A percentile compares a stretch with the other conserved stretches of the same genome.
These are phyloP conservation scores for Globisporangium spiculum DNA, from an alignment of 352 stramenopile species.

Conservation along the genomic window DNA sequence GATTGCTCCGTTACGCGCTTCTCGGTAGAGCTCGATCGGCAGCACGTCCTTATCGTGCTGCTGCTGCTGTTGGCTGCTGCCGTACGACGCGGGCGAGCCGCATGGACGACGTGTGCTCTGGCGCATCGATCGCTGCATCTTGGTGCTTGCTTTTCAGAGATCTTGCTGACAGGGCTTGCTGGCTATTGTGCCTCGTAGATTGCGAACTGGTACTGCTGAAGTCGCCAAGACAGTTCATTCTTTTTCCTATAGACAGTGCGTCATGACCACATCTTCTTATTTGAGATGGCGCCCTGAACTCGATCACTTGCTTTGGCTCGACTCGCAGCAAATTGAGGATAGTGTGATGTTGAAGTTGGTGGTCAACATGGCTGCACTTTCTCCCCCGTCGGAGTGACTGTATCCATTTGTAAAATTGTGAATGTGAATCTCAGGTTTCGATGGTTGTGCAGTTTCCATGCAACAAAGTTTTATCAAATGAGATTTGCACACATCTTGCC, in stretches of 20 bases:
- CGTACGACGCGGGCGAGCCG: not conserved
- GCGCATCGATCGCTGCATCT: constrained; percentile 1
- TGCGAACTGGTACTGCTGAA: not conserved
- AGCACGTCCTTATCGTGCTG: not conserved
- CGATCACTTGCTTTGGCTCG: no score
- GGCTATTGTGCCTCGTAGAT: not conserved
- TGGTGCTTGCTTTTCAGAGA: not conserved
- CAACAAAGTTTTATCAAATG: no score
- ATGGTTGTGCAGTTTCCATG: not conserved
- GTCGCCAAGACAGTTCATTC: not conserved
- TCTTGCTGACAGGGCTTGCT: not conserved
- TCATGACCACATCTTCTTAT: constrained; percentile 4
- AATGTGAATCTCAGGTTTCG: not conserved
- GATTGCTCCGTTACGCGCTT: constrained; percentile 10
- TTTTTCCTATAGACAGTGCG: not conserved
- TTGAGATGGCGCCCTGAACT: not conserved
- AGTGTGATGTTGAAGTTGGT: not conserved
- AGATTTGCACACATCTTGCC: no score
- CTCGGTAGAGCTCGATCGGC: constrained; percentile 10
- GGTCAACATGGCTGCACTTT: constrained; percentile 7
- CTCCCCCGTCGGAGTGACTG: constrained; percentile 8
- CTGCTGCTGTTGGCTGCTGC: not conserved
- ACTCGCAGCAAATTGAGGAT: no score
- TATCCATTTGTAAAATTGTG: constrained; percentile 9
- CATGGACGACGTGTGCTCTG: constrained; percentile 1